These are phyloP conservation scores for Grosmannia clavigera DNA, from an alignment of 2,329 filamentous ascomycete species.

Conservation along the genomic window DNA sequence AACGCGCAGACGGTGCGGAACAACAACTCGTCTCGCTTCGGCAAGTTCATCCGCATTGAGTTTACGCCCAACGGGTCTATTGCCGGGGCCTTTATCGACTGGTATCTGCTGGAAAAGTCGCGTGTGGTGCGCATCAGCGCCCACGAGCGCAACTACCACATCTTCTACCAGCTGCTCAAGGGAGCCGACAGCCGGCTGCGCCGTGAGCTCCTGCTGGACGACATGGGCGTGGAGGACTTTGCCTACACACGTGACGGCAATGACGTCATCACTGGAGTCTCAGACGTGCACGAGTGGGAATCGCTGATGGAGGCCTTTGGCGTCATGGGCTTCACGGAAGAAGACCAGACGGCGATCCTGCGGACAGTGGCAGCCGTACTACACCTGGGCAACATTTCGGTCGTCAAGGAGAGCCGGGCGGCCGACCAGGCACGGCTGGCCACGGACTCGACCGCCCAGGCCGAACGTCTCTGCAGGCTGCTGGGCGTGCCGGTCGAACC, in stretches of 20 bases:
- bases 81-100: slow-evolving; percentile 91
- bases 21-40: slow-evolving; percentile 96
- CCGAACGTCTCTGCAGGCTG: slow-evolving; percentile 68
- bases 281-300: slow-evolving; percentile 84
- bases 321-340: slow-evolving; percentile 83
- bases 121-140: slow-evolving; percentile 79
- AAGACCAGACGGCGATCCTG: slow-evolving; percentile 73
- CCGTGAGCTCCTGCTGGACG: slow-evolving; percentile 62
- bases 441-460: slow-evolving; percentile 60
- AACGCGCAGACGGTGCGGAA: slow-evolving; percentile 97
- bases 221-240: slow-evolving; percentile 72
- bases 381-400: slow-evolving; percentile 82
- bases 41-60: slow-evolving; percentile 97
- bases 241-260: slow-evolving; percentile 86
- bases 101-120: slow-evolving; percentile 98
- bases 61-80: slow-evolving; percentile 83
- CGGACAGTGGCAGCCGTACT: slow-evolving; percentile 82
- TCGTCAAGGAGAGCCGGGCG: slow-evolving; percentile 80
- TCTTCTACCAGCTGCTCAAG: slow-evolving; percentile 91
- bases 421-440: slow-evolving; percentile 81
- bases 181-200: slow-evolving; percentile 66
- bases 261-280: slow-evolving; percentile 80
- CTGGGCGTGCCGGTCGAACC: slow-evolving; percentile 74
- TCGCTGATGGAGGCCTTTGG: slow-evolving; percentile 81
- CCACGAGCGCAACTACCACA: slow-evolving; percentile 89